Percentiles rank a stretch among this genome's conserved stretches.
These are phyloP conservation scores for Leishmania martiniquensis DNA, from an alignment of 208 protist species.

Conservation along the genomic window DNA sequence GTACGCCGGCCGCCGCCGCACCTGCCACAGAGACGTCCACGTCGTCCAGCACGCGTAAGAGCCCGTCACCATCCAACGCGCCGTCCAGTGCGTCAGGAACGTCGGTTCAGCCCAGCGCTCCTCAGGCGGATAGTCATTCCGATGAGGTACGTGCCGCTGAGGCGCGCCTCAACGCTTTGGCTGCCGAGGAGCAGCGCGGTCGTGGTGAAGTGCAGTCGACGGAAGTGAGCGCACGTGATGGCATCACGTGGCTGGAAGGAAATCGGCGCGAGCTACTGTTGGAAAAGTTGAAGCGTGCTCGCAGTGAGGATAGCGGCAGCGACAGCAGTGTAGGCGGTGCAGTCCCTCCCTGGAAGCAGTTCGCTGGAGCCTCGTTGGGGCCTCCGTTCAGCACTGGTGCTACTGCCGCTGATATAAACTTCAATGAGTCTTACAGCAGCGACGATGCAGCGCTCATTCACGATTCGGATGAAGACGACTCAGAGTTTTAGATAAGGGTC, in stretches of 20 bases:
- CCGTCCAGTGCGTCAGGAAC: neutral
- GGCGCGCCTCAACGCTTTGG: neutral
- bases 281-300: conserved; percentile 24
- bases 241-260: conserved; percentile 65
- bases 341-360: conserved; percentile 19
- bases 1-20: neutral
- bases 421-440: conserved; percentile 22
- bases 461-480: conserved; percentile 36
- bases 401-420: neutral
- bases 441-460: conserved; percentile 42
- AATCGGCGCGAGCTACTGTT: conserved; percentile 45
- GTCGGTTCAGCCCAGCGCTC: neutral
- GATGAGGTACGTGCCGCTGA: neutral
- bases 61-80: neutral
- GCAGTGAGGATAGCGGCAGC: conserved; percentile 12
- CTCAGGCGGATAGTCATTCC: neutral
- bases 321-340: neutral
- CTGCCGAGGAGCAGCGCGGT: neutral
- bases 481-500: conserved; percentile 21
- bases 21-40: neutral
- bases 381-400: conserved; percentile 13
- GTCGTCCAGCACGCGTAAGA: neutral
- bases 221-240: conserved; percentile 39
- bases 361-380: conserved; percentile 5
- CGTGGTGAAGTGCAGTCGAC: conserved; percentile 8